phyloP scores from a whole-genome alignment of 768 basidiomycete genomes.

The Termitomyces sp. region DNA sequence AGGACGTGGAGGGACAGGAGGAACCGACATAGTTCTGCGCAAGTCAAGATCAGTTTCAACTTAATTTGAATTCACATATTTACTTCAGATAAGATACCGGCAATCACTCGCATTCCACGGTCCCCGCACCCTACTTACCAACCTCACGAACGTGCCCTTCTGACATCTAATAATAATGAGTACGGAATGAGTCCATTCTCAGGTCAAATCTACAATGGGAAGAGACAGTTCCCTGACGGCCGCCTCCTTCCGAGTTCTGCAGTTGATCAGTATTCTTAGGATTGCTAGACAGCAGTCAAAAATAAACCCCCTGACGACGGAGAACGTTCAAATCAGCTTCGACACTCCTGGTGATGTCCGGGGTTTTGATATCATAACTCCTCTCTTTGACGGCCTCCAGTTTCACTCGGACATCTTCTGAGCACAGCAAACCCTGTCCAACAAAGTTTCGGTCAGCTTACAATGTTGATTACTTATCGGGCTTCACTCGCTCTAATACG shows the following conservation, averaged over 20 bases:
- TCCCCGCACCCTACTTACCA: too few species aligned
- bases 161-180: neutral
- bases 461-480: neutral
- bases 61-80: neutral
- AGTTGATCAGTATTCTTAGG: too few species aligned
- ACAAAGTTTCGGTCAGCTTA: neutral
- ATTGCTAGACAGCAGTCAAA: neutral
- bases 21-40: slow-evolving; percentile 16
- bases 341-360: neutral
- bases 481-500: neutral
- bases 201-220: neutral
- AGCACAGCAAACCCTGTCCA: neutral
- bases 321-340: neutral
- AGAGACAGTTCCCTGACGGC: neutral
- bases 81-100: neutral
- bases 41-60: neutral
- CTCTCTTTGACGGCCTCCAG: neutral
- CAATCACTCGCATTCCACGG: too few species aligned
- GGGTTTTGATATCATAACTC: neutral
- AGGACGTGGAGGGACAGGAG: slow-evolving; percentile 27
- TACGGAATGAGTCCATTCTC: neutral
- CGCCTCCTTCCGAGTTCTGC: neutral
- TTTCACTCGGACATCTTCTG: neutral
- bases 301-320: neutral
- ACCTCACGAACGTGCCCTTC: neutral